These are phyloP conservation scores for Malassezia furfur DNA, from an alignment of 1,284 basidiomycete genomes.

Conservation along the genomic window DNA sequence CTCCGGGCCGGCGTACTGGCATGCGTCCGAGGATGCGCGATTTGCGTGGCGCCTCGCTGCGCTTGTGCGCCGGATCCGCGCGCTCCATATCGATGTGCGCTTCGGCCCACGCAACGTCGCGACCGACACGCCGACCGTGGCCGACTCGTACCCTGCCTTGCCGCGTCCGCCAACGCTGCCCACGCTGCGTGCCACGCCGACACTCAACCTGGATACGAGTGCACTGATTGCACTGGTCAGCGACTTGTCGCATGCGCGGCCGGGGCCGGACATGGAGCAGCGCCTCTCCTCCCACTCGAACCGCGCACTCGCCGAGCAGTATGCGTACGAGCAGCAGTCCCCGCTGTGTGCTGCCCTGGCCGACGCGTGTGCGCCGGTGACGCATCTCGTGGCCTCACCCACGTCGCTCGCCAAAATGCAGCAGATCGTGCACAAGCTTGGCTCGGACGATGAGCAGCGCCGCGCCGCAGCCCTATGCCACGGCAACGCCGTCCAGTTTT, in stretches of 20 bases:
- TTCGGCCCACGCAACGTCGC: constrained; percentile 10
- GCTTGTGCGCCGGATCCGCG: constrained; percentile 16
- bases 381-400: constrained; percentile 7
- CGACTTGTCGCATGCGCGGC: constrained; percentile 26
- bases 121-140: not conserved
- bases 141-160: constrained; percentile 10
- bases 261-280: not conserved
- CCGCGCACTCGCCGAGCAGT: constrained; percentile 7
- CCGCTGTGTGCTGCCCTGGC: not conserved
- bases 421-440: constrained; percentile 6
- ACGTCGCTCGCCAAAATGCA: constrained; percentile 12
- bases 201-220: constrained; percentile 38
- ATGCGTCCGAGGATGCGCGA: constrained; percentile 20
- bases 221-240: constrained; percentile 34
- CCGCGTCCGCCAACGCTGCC: constrained; percentile 18
- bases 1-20: not conserved
- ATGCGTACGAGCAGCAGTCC: not conserved
- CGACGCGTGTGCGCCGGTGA: not conserved
- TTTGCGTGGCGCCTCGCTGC: constrained; percentile 22
- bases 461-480: constrained; percentile 1
- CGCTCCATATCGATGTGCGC: constrained; percentile 17
- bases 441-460: constrained; percentile 1
- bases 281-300: not conserved
- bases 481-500: not conserved
- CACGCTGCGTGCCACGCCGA: constrained; percentile 15